phyloP scores from a whole-genome alignment of 1,139 yeast species.

The Hanseniaspora uvarum region DNA sequence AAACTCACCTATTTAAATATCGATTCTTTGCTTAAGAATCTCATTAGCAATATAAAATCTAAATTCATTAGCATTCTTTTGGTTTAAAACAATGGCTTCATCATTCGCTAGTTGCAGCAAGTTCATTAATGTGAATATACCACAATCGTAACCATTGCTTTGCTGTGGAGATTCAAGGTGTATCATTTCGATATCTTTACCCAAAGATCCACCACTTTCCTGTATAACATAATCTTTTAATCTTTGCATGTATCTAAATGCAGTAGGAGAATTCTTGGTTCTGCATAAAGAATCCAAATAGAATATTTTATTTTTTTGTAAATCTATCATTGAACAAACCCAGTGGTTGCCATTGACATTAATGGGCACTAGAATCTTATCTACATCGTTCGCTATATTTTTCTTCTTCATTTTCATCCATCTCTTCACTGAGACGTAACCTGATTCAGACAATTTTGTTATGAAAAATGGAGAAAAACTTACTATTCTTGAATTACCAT shows the following conservation, averaged over 20 bases:
- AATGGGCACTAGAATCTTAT: slow-evolving; percentile 68
- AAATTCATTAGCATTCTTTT: slow-evolving; percentile 38
- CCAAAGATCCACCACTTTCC: slow-evolving; percentile 40
- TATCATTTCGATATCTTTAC: slow-evolving; percentile 33
- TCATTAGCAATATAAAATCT: slow-evolving; percentile 37
- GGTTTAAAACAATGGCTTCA: neutral
- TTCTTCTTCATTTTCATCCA: slow-evolving; percentile 85
- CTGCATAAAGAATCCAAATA: slow-evolving; percentile 65
- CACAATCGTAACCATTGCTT: slow-evolving; percentile 86
- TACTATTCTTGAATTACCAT: slow-evolving; percentile 35
- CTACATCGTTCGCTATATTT: slow-evolving; percentile 47
- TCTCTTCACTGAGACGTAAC: slow-evolving; percentile 70
- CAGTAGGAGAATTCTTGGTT: slow-evolving; percentile 39
- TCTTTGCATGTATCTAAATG: slow-evolving; percentile 41
- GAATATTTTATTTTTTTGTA: slow-evolving; percentile 45
- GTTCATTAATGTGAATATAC: slow-evolving; percentile 80
- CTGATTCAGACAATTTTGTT: slow-evolving; percentile 57
- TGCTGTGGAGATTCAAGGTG: slow-evolving; percentile 66
- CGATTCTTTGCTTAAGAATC: slow-evolving; percentile 7
- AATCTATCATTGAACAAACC: slow-evolving; percentile 78
- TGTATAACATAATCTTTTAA: slow-evolving; percentile 52
- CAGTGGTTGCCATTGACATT: slow-evolving; percentile 79
- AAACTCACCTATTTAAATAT: neutral
- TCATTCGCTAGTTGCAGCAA: slow-evolving; percentile 51
- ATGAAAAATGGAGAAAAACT: slow-evolving; percentile 85